phyloP scores from a whole-genome alignment of 441 rosid genomes.

The Pelargonium exstipulatum region DNA sequence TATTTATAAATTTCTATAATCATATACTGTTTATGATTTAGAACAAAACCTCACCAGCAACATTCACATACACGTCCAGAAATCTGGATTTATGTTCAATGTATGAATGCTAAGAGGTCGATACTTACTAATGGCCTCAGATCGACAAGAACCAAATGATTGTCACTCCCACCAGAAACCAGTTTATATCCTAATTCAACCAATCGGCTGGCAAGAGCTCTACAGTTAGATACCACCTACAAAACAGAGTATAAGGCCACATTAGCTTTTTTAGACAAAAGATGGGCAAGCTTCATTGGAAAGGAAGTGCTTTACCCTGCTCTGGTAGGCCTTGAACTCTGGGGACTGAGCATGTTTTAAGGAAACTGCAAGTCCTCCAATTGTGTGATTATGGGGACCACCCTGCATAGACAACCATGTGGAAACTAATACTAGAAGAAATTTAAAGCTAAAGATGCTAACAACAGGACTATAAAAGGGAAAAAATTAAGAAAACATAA shows the following conservation, averaged over 20 bases:
- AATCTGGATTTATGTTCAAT: too few species aligned
- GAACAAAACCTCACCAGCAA: too few species aligned
- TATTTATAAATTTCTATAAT: too few species aligned
- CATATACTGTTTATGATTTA: too few species aligned
- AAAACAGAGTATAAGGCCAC: neutral
- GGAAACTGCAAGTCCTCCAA: constrained; percentile 22
- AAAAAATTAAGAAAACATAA: neutral
- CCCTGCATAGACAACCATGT: constrained; percentile 12
- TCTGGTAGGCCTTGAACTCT: constrained; percentile 29
- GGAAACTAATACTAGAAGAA: neutral
- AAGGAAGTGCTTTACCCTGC: constrained; percentile 14
- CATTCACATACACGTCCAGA: too few species aligned
- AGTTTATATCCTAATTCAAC: constrained; percentile 22
- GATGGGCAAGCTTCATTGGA: neutral
- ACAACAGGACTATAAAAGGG: neutral
- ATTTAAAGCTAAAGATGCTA: neutral
- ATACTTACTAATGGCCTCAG: constrained; percentile 10
- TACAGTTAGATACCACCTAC: neutral
- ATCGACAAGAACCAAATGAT: constrained; percentile 25
- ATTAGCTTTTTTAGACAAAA: neutral
- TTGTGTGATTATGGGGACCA: constrained; percentile 27
- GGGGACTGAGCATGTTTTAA: constrained; percentile 21
- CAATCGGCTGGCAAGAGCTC: constrained; percentile 11
- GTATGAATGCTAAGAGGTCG: neutral
- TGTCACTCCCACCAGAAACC: constrained; percentile 30